Percentiles rank a stretch among this genome's conserved stretches.
These are phyloP conservation scores for Stachybotrys chlorohalonatus DNA, from an alignment of 2,329 filamentous ascomycete species.

Conservation along the genomic window DNA sequence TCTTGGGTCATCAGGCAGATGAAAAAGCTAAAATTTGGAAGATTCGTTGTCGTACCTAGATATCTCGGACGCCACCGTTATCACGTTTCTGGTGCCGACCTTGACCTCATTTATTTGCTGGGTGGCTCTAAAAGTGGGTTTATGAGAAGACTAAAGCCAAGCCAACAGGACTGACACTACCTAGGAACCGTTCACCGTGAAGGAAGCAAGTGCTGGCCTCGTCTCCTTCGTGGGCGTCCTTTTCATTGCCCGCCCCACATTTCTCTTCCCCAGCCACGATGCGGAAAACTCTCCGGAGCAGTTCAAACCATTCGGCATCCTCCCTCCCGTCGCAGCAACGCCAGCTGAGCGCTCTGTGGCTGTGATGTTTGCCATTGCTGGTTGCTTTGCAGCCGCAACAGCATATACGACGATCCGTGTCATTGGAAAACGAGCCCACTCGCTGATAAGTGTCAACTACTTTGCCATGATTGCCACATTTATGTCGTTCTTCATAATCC, in stretches of 20 bases:
- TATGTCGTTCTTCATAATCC: conserved; percentile 53
- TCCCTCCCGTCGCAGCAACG: conserved; percentile 27
- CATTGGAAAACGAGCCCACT: conserved; percentile 66
- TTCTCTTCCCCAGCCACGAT: conserved; percentile 36
- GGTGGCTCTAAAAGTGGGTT: conserved; percentile 28
- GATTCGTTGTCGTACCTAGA: conserved; percentile 55
- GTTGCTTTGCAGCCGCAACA: conserved; percentile 58
- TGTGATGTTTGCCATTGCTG: conserved; percentile 56
- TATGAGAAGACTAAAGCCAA: not conserved
- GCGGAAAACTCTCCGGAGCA: conserved; percentile 2
- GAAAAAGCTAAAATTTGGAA: conserved; percentile 11
- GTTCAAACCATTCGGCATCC: conserved; percentile 9
- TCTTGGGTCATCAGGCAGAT: not conserved
- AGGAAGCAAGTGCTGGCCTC: conserved; percentile 60
- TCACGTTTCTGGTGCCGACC: conserved; percentile 69
- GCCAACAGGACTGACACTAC: conserved; percentile 9
- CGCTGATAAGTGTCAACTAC: conserved; percentile 70
- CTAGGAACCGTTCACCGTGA: conserved; percentile 62
- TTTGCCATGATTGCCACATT: conserved; percentile 60
- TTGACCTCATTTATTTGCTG: conserved; percentile 58
- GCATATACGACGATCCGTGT: conserved; percentile 67
- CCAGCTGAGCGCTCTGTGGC: conserved; percentile 56
- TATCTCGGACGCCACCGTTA: conserved; percentile 68
- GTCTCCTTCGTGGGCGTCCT: conserved; percentile 65
- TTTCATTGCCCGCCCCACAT: conserved; percentile 62